Evolutionary conservation across 768 basidiomycete species (phyloP), one percentile per base, ranked within the genome.

Genomic region (Leccinum subgranulosum): DNA sequence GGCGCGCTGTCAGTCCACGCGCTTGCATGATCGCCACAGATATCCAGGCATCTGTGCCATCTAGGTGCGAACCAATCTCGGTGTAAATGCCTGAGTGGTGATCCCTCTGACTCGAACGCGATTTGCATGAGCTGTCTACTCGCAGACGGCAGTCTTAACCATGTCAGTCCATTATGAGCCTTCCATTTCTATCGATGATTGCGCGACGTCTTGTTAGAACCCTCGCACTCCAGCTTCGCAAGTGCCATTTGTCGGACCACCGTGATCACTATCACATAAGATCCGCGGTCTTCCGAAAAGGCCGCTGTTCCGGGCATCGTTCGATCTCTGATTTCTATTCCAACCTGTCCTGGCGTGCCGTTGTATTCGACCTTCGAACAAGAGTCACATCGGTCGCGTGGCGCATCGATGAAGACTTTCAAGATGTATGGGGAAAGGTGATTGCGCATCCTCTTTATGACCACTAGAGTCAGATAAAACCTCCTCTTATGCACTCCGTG

Each of bases 291-390:
- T 90, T 31, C 60, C 79, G 1, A 88, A 87, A 64, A 89, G 91
- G 66, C 75, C 80, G 0, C 75, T 83, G 0, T 92, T 92, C 70
- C 92, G 88, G 88, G 75, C 78, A 8, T 83, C 84, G 1, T 90
- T 92, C 63, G 89, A 90, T 17, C 69, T 87, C 23, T 90, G 87
- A 87, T 88, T 89, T 71, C 64, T 75, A 14, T 91, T 83, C 55
- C 63, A 73, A 47, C 86, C 85, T 6, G 80, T 87, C 4, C 71
- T 84, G 15, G 66, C 66, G 12, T 72, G 29, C 27, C 6, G 8
- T 8, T 36, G 39, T 9, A 19, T 36, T 49, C 17, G 5, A 23
- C 15, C 12, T 28, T 25, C 28, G 41, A 43, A 43, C 41, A 43
- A 43, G 41, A n/a, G n/a, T 43, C 0, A 23, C 23, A 45, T 90